Evolutionary conservation across 768 basidiomycete genomes (phyloP), one percentile per base, ranked within the genome.

Genomic region (Pholiota microspora): DNA sequence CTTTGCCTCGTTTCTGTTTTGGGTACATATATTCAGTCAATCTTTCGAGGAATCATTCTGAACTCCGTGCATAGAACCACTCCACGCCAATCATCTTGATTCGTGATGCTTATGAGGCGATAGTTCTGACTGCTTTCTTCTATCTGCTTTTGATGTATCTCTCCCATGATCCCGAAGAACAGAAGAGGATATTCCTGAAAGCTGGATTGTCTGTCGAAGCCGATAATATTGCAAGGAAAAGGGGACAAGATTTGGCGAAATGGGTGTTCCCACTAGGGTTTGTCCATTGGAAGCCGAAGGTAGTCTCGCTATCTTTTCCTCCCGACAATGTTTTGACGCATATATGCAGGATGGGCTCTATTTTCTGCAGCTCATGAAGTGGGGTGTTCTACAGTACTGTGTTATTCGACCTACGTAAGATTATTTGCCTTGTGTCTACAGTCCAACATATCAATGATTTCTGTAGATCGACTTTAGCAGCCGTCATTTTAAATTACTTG

Each of bases 101-200:
- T 49, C 79, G 88, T 42, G 89, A 90, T 64, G 78, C 81, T 57
- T 92, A 90, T 68, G 89, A 91, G 73, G 81, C 88, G 9, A 81
- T 85, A 34, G 84, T 90, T 10, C 72, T 92, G 55, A 86, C 84
- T 0, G 76, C 87, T 2, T 91, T 91, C 75, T 90, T 92, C 70
- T 89, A 88, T 63, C 77, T 92, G 28, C 77, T 92, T 25, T 73
- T 91, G 48, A 76, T 76, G 54, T 91, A 89, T 71, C 68, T 91
- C 10, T 87, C 86, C 0, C 83, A 80, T 38, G 77, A 85, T 58
- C 66, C 74, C 3, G 79, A 81, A 46, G 83, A 83, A 55, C 86
- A 88, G 67, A 81, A 77, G 62, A 71, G 76, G 12, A 74, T 85
- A 16, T 85, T 89, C 59, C 66, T 79, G 29, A 83, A 79, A 58